Percentiles rank a stretch among this genome's conserved stretches.
Conservation (phyloP, 768 basidiomycete species). For the Lentinula edodes region DNA sequence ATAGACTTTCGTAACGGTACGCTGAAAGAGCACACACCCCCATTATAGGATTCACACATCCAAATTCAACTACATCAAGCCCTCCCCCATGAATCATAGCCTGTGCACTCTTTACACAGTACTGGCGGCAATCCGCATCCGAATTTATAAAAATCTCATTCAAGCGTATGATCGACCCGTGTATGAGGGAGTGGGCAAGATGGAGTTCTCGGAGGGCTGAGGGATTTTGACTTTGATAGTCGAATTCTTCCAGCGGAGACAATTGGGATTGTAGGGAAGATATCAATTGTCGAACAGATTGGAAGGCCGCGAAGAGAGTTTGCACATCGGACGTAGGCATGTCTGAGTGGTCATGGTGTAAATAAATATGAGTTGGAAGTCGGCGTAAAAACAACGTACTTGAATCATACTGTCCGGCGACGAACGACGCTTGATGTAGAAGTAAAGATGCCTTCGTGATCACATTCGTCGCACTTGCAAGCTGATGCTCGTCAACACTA, state of each 20-base stretch:
- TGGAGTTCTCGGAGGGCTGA: slow-evolving; percentile 24
- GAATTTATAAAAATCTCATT: slow-evolving; percentile 42
- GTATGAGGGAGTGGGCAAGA: slow-evolving; percentile 45
- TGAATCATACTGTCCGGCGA: slow-evolving; percentile 40
- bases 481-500: slow-evolving; percentile 15
- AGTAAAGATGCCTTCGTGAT: slow-evolving; percentile 52
- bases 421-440: slow-evolving; percentile 51
- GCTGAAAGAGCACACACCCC: slow-evolving; percentile 33
- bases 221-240: slow-evolving; percentile 18
- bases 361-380: neutral
- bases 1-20: neutral
- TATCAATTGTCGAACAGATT: slow-evolving; percentile 40
- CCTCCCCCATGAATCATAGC: slow-evolving; percentile 36
- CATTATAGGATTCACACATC: slow-evolving; percentile 43
- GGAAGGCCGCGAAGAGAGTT: slow-evolving; percentile 37
- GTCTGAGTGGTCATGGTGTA: slow-evolving; percentile 22
- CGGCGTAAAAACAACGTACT: neutral
- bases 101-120: slow-evolving; percentile 37
- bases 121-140: slow-evolving; percentile 34
- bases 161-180: slow-evolving; percentile 47
- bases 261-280: slow-evolving; percentile 33
- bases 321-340: slow-evolving; percentile 34
- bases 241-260: slow-evolving; percentile 24
- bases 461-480: slow-evolving; percentile 33
- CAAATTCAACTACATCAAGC: slow-evolving; percentile 31